These are phyloP conservation scores for Pythium graminicola DNA, from an alignment of 352 stramenopile species.

Conservation along the genomic window DNA sequence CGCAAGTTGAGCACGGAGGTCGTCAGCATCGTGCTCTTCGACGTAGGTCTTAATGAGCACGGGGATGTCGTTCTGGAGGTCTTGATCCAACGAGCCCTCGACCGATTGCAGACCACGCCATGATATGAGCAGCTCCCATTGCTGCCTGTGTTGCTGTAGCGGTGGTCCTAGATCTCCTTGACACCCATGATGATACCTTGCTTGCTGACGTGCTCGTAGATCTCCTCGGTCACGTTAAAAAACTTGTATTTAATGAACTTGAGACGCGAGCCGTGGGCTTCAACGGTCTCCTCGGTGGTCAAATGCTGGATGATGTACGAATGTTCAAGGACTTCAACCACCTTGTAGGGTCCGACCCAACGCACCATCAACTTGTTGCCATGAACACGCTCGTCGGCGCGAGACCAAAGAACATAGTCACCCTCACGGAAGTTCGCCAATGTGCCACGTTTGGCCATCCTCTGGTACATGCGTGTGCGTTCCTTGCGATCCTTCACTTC, in stretches of 20 bases:
- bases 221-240: constrained; percentile 24
- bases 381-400: constrained; percentile 23
- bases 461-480: constrained; percentile 5
- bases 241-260: constrained; percentile 31
- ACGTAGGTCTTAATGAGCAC: background rate
- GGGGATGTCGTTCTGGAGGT: background rate
- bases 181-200: constrained; percentile 20
- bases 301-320: constrained; percentile 24
- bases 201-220: constrained; percentile 19
- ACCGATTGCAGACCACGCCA: background rate
- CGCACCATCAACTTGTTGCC: constrained; percentile 28
- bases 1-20: background rate
- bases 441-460: background rate
- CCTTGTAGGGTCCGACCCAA: constrained; percentile 27
- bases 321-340: constrained; percentile 18
- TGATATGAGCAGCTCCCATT: constrained; percentile 3
- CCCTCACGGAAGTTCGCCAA: constrained; percentile 21
- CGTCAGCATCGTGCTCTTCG: background rate
- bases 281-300: constrained; percentile 11
- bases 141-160: background rate
- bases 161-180: background rate
- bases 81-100: background rate
- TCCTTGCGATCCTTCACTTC: constrained; percentile 8
- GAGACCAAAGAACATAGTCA: constrained; percentile 29
- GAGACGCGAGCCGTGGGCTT: constrained; percentile 24